phyloP scores from a whole-genome alignment of 176 grass and related monocot species.

The Coix lacrymajobi region DNA sequence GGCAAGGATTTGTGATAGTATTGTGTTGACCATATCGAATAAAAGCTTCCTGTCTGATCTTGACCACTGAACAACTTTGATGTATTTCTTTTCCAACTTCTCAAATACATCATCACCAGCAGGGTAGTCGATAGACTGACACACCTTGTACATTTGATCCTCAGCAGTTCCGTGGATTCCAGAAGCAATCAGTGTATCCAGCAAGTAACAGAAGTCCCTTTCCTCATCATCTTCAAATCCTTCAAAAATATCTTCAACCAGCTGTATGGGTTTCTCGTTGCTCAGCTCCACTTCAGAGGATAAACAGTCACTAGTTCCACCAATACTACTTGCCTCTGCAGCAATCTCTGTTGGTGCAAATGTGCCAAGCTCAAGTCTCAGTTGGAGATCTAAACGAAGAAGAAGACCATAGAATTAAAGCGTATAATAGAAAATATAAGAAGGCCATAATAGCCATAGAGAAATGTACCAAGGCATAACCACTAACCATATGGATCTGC shows the following conservation, averaged over 20 bases:
- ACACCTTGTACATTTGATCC: conserved; percentile 48
- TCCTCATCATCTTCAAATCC: conserved; percentile 80
- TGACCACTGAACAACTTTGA: conserved; percentile 48
- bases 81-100: conserved; percentile 81
- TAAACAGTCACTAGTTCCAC: background rate
- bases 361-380: conserved; percentile 21
- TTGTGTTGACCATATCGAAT: conserved; percentile 68
- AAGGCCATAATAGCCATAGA: background rate
- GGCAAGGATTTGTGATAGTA: conserved; percentile 64
- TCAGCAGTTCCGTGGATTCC: conserved; percentile 54
- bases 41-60: conserved; percentile 64
- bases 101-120: conserved; percentile 52
- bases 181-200: conserved; percentile 73
- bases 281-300: background rate
- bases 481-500: conserved; percentile 37
- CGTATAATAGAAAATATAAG: background rate
- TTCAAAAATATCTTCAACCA: conserved; percentile 45
- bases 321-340: background rate
- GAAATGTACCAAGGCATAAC: background rate
- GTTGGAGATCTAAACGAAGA: conserved; percentile 36
- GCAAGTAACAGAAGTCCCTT: conserved; percentile 78
- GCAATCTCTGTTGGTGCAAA: background rate
- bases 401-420: background rate
- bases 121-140: conserved; percentile 49
- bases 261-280: conserved; percentile 24